Base-by-base conservation (phyloP, 306 rosid genomes). In the Corylus heterophylla region DNA sequence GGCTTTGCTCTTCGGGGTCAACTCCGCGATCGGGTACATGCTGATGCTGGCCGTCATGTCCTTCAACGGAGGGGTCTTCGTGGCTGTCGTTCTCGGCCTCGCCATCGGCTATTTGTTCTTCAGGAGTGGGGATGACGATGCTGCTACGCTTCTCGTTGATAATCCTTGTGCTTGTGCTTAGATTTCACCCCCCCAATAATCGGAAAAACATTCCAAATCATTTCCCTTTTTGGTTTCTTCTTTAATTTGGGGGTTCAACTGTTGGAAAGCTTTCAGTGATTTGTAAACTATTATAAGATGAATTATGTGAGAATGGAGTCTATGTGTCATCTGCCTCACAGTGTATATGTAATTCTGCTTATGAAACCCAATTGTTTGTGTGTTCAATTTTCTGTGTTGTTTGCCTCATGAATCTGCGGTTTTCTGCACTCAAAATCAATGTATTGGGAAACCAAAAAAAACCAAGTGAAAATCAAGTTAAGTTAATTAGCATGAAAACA, bases 151-250 rank as follows among this genome's bases (percentile, higher is more conserved):
- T 67, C 78, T 66, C 5, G 94, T 78, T 75, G 97, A 91, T 12
- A 90, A 85, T 74, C 87, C 99, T 3, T 95, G 98, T 59, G 98
- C 98, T 0, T 95, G 98, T 87, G 89, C 99, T 79, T 94, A 80
- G 71, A n/a, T 61, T 10, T n/a, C 4, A 25, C 2, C 25, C 44
- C 44, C 44, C 6, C 4, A 4, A 39, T 39, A 10, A 47, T 11
- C 1, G 56, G 42, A 4, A 45, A 56, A 45, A 73, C 76, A 27
- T 72, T 79, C 71, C 10, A 51, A 14, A 27, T 2, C 29, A 45
- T 9, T 76, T 47, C 3, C 7, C 0, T 10, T 17, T 42, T 11
- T 42, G 12, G 45, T 42, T 42, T 42, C 45, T 12, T 16, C 22
- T 42, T 35, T 18, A 11, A 5, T 0, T 14, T 11, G 18, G 35